Evolutionary conservation across 768 basidiomycete genomes (phyloP).

Genomic region (Auricularia heimuer): DNA sequence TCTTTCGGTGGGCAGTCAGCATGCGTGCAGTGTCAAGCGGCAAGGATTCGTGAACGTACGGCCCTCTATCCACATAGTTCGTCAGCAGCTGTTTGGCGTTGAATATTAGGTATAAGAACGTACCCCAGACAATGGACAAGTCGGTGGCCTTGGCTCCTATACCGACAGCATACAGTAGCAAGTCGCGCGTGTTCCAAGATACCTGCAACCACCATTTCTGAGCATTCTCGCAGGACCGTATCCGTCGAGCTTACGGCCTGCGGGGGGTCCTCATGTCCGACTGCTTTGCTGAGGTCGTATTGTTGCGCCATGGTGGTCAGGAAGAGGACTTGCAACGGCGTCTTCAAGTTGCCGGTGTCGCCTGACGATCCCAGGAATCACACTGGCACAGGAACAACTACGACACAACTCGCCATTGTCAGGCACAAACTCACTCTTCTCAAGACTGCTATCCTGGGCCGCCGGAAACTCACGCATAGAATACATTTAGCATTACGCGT

Average conservation of each 20-base stretch:
- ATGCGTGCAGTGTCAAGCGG: background rate
- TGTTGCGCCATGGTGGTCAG: background rate
- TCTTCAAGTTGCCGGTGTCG: background rate
- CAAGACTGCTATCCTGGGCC: background rate
- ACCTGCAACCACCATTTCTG: slow-evolving; percentile 35
- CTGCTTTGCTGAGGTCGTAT: slow-evolving; percentile 51
- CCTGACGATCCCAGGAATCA: background rate
- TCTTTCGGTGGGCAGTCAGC: slow-evolving; percentile 27
- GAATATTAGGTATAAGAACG: background rate
- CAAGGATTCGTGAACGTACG: background rate
- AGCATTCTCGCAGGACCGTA: background rate
- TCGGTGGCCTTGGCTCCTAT: slow-evolving; percentile 76
- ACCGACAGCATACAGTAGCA: slow-evolving; percentile 68
- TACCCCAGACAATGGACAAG: slow-evolving; percentile 62
- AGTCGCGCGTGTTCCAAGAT: slow-evolving; percentile 75
- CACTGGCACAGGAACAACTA: background rate
- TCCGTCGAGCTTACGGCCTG: slow-evolving; percentile 34
- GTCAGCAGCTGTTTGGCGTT: background rate
- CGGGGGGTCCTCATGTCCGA: slow-evolving; percentile 45
- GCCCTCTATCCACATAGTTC: background rate
- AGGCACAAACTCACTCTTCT: background rate
- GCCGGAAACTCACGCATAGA: background rate
- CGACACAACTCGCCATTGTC: background rate
- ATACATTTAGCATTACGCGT: background rate
- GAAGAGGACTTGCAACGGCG: background rate